These are phyloP conservation scores for Moricandia arvensis DNA, from an alignment of 345 rosid genomes.

Conservation along the genomic window DNA sequence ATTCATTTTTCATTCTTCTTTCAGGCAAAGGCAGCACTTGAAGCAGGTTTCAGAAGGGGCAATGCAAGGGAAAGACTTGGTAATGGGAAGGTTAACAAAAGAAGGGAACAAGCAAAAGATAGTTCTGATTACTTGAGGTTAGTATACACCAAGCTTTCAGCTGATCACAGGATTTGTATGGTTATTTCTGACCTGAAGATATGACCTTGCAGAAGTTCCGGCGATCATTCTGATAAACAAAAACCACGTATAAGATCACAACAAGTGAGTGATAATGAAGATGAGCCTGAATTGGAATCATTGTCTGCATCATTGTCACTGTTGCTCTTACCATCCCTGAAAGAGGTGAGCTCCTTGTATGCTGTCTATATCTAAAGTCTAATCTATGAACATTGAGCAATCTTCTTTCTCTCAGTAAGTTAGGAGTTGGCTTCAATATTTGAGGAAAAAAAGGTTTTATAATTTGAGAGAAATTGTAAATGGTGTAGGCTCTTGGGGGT, in stretches of 20 bases:
- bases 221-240: slow-evolving; percentile 59
- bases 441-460: neutral
- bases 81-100: slow-evolving; percentile 56
- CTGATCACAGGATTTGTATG: neutral
- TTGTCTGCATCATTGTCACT: slow-evolving; percentile 66
- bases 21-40: slow-evolving; percentile 91
- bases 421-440: neutral
- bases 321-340: slow-evolving; percentile 78
- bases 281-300: slow-evolving; percentile 55
- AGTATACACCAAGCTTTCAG: neutral
- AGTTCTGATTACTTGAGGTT: slow-evolving; percentile 75
- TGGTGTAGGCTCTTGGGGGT: slow-evolving; percentile 55
- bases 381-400: neutral
- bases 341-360: slow-evolving; percentile 59
- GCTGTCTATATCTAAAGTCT: neutral
- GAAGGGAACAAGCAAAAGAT: slow-evolving; percentile 54
- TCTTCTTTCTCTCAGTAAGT: slow-evolving; percentile 6
- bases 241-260: slow-evolving; percentile 52
- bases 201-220: slow-evolving; percentile 50
- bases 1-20: neutral
- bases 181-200: slow-evolving; percentile 21
- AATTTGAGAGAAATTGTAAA: slow-evolving; percentile 11
- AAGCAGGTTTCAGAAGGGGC: slow-evolving; percentile 66
- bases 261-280: slow-evolving; percentile 67
- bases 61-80: slow-evolving; percentile 74